Evolutionary conservation across 305 asterid genomes (phyloP), one percentile per base, ranked within the genome.

Genomic region (Fraxinus platypoda): DNA sequence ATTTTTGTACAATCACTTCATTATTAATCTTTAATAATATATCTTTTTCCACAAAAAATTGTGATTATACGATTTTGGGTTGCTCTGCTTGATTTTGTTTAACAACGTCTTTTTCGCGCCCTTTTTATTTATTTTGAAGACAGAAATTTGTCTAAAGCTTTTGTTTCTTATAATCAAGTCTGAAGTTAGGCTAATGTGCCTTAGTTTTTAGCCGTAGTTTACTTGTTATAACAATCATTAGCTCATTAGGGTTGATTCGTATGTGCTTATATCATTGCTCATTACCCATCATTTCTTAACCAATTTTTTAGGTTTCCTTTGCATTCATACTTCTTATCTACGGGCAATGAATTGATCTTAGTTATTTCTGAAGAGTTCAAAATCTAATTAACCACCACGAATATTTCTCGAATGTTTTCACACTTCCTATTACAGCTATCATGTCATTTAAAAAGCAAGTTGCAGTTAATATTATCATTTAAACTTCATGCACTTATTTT

Each of bases 381-480:
- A 30, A n/a, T 12, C 74, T 59, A 46, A 30, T 77, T 33, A 11
- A 66, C 8, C 19, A 26, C 35, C 4, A 4, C 6, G 33, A 78
- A 49, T 79, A 66, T 37, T 79, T 83, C 74, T 62, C 81, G 34
- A 72, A 75, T 81, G 38, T 54, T 88, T 84, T 70, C 73, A 35
- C 25, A 13, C 74, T 25, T 62, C 34, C 78, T 71, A 62, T 87
- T 92, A 91, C 98, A 95, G 99, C 99, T 88, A 97, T 97, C 72
- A 86, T 85, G 78, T 92, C 99, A 71, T 92, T 95, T 74, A 97
- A 93, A 86, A 98, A 92, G 86, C 98, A 95, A 88, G 93, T 90
- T 37, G 43, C 43, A 37, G 12, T 37, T 8, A 37, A n/a, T n/a
- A n/a, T n/a, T n/a, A n/a, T n/a, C n/a, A n/a, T n/a, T n/a, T n/a